Evolutionary conservation across 2,329 filamentous ascomycete species (phyloP).

Genomic region (Neonectria neomacrospora): DNA sequence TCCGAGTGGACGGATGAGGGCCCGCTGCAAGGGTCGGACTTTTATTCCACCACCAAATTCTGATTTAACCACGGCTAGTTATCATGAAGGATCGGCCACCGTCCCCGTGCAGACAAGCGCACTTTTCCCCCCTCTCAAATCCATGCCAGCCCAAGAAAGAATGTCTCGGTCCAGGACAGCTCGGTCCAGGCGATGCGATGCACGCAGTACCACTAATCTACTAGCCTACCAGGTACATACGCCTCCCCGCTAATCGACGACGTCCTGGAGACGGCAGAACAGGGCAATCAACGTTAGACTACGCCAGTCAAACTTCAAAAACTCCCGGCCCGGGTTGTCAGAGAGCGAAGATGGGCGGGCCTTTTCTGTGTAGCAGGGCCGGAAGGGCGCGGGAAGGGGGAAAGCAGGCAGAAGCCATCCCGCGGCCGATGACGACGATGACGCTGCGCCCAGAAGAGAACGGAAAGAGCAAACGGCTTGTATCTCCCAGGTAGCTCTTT

Average conservation of each 20-base stretch:
- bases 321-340: conserved; percentile 2
- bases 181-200: conserved; percentile 5
- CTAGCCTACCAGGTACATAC: neutral
- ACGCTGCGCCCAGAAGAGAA: neutral
- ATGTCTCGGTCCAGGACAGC: neutral
- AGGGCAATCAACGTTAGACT: neutral
- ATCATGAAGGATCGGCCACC: conserved; percentile 16
- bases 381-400: neutral
- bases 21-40: conserved; percentile 9
- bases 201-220: neutral
- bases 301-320: conserved; percentile 7
- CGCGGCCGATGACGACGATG: neutral
- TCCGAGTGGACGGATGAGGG: conserved; percentile 17
- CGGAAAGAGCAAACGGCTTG: neutral
- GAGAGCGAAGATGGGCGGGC: neutral
- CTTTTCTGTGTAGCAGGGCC: no score
- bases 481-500: conserved; percentile 1
- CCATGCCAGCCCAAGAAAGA: conserved; percentile 3
- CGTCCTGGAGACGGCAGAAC: conserved; percentile 9
- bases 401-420: neutral
- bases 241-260: conserved; percentile 21
- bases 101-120: conserved; percentile 8
- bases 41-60: conserved; percentile 27
- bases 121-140: conserved; percentile 9
- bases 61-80: conserved; percentile 22